These are phyloP conservation scores for Novymonas esmeraldas DNA, from an alignment of 208 protist species.

Conservation along the genomic window DNA sequence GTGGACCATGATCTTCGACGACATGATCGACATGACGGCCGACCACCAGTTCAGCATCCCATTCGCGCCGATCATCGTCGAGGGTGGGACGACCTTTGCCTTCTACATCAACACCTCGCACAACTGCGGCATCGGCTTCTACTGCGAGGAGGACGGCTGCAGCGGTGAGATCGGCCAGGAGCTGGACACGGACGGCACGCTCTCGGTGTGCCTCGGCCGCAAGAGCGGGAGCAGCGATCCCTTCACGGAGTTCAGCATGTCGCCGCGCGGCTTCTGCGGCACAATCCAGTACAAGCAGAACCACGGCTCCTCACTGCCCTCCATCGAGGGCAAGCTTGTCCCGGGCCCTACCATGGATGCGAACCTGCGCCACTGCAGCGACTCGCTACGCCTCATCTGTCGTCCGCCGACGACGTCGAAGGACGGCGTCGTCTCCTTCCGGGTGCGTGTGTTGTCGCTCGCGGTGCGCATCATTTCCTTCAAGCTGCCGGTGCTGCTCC, in stretches of 20 bases:
- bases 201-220: conserved; percentile 78
- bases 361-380: conserved; percentile 32
- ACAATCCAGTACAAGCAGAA: conserved; percentile 84
- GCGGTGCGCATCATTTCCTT: conserved; percentile 31
- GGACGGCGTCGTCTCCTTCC: conserved; percentile 20
- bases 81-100: conserved; percentile 69
- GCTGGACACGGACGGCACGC: conserved; percentile 80
- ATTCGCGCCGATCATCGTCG: conserved; percentile 62
- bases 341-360: conserved; percentile 7
- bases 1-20: conserved; percentile 80
- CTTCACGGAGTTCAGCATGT: conserved; percentile 69
- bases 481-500: conserved; percentile 24
- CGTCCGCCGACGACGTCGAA: conserved; percentile 25
- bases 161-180: conserved; percentile 66
- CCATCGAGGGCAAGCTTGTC: conserved; percentile 49
- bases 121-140: conserved; percentile 90
- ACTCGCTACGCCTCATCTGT: conserved; percentile 32
- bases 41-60: conserved; percentile 67
- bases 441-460: conserved; percentile 26
- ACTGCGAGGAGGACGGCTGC: conserved; percentile 83
- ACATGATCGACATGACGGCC: conserved; percentile 74
- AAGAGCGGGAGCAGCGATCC: conserved; percentile 77
- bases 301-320: conserved; percentile 53
- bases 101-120: conserved; percentile 91
- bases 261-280: conserved; percentile 82